phyloP scores from a whole-genome alignment of 1,284 basidiomycete species.

The Tilletia caries region DNA sequence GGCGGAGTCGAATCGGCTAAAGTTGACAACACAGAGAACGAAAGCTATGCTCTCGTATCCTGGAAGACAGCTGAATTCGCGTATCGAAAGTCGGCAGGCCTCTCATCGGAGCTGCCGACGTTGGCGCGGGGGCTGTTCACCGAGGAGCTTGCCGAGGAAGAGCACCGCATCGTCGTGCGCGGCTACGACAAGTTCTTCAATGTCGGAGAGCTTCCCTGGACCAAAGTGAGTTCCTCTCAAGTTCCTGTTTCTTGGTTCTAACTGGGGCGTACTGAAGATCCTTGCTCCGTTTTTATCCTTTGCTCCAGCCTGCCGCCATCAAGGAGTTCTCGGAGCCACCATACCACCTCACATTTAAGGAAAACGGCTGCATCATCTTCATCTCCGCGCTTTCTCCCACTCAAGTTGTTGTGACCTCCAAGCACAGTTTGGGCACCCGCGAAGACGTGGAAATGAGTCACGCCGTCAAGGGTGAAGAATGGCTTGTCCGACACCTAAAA shows the following conservation, averaged over 20 bases:
- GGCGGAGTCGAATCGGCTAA: no score
- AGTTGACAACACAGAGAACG: no score
- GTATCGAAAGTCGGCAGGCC: slow-evolving; percentile 39
- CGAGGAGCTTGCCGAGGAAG: slow-evolving; percentile 36
- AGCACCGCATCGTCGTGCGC: slow-evolving; percentile 74
- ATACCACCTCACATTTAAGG: slow-evolving; percentile 87
- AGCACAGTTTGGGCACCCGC: slow-evolving; percentile 61
- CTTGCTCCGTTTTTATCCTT: neutral
- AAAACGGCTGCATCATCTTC: slow-evolving; percentile 98
- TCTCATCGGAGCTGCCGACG: slow-evolving; percentile 39
- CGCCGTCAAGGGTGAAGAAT: slow-evolving; percentile 73
- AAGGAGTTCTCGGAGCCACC: slow-evolving; percentile 68
- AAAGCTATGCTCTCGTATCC: slow-evolving; percentile 22
- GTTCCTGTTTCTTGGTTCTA: no score
- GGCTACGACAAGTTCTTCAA: slow-evolving; percentile 99
- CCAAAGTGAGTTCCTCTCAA: slow-evolving; percentile 69
- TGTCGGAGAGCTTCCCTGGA: slow-evolving; percentile 92
- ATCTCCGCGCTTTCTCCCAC: slow-evolving; percentile 76
- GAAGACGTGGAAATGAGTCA: slow-evolving; percentile 59
- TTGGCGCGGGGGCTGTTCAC: slow-evolving; percentile 51
- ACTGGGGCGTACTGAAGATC: neutral
- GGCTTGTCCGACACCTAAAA: slow-evolving; percentile 74
- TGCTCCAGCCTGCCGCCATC: slow-evolving; percentile 22
- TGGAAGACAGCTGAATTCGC: slow-evolving; percentile 52
- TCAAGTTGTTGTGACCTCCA: slow-evolving; percentile 82